phyloP scores from a whole-genome alignment of 2,329 filamentous ascomycete genomes.

The Talaromyces sp. region DNA sequence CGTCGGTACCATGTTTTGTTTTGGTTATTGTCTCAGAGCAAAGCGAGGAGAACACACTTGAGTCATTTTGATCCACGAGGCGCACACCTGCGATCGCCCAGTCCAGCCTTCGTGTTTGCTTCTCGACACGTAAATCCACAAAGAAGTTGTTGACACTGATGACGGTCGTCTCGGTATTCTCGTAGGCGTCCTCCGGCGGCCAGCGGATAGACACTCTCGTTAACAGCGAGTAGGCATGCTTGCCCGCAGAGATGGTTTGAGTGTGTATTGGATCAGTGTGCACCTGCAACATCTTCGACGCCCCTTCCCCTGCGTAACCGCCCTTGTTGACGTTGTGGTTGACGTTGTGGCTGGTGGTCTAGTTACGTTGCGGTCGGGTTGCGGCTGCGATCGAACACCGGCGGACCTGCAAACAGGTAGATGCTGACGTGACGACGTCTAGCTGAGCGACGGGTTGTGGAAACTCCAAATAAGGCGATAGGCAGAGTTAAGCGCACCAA shows the following conservation, averaged over 20 bases:
- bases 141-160: conserved; percentile 45
- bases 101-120: conserved; percentile 35
- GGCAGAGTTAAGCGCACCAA: conserved; percentile 15
- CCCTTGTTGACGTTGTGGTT: background rate
- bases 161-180: conserved; percentile 45
- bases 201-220: conserved; percentile 45
- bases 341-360: background rate
- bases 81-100: conserved; percentile 46
- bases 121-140: conserved; percentile 43
- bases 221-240: conserved; percentile 26
- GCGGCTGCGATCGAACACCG: conserved; percentile 9
- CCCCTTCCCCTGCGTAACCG: conserved; percentile 12
- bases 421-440: conserved; percentile 5
- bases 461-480: conserved; percentile 2
- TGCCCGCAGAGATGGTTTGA: conserved; percentile 15
- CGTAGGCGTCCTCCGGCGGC: conserved; percentile 39
- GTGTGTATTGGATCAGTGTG: conserved; percentile 16
- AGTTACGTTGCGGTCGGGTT: background rate
- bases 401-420: conserved; percentile 9
- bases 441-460: conserved; percentile 5
- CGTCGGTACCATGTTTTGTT: too few species aligned
- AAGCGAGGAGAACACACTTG: conserved; percentile 4
- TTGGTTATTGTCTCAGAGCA: too few species aligned
- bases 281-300: conserved; percentile 13
- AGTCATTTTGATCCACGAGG: conserved; percentile 29